These are phyloP conservation scores for Brassica rapa DNA, from an alignment of 345 rosid species.

Conservation along the genomic window DNA sequence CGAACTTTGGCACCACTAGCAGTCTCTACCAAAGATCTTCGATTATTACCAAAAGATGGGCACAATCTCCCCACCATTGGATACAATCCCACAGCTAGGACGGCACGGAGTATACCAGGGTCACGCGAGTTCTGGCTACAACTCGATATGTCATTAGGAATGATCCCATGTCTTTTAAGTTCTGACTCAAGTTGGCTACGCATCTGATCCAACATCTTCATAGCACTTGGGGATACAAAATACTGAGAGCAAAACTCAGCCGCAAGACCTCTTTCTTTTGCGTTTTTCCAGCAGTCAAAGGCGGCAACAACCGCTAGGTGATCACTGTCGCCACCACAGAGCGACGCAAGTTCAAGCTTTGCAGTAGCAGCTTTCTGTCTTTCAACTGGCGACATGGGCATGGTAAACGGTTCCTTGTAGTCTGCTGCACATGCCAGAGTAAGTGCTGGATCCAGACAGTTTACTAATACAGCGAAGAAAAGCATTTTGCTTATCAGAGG, in stretches of 20 bases:
- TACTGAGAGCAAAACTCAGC: conserved; percentile 70
- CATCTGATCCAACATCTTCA: conserved; percentile 83
- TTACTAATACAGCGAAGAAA: conserved; percentile 83
- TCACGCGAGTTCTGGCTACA: conserved; percentile 67
- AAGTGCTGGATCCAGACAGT: conserved; percentile 95
- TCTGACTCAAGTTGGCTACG: conserved; percentile 79
- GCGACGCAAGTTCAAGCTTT: conserved; percentile 74
- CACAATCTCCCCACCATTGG: conserved; percentile 78
- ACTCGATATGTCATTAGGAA: conserved; percentile 57
- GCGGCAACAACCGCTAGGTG: conserved; percentile 91
- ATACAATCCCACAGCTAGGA: conserved; percentile 85
- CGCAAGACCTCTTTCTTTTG: conserved; percentile 65
- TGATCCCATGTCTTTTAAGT: conserved; percentile 61
- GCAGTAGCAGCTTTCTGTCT: conserved; percentile 76
- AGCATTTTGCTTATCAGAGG: conserved; percentile 91
- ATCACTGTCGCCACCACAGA: conserved; percentile 86
- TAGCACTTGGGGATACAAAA: conserved; percentile 68
- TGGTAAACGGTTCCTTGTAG: conserved; percentile 79
- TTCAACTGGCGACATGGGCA: conserved; percentile 73
- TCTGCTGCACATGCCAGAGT: conserved; percentile 95
- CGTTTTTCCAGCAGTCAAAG: conserved; percentile 84
- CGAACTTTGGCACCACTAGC: conserved; percentile 71
- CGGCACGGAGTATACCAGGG: conserved; percentile 80
- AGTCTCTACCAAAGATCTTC: conserved; percentile 61
- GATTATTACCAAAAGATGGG: conserved; percentile 49